Evolutionary conservation across 768 basidiomycete genomes (phyloP).

Genomic region (Pleurotus tuber-regium): DNA sequence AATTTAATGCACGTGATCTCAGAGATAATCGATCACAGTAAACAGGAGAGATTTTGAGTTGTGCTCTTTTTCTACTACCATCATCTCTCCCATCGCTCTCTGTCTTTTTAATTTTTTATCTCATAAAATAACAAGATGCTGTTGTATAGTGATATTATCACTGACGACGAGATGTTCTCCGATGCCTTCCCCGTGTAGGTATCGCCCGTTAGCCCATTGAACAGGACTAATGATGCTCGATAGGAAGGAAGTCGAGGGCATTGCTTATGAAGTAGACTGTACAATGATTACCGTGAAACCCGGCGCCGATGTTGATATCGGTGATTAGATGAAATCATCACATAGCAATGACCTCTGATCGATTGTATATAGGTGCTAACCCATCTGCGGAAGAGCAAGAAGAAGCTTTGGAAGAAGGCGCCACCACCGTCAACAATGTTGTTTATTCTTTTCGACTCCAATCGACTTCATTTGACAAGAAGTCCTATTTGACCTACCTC

Average conservation of each 20-base stretch:
- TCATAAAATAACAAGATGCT: conserved; percentile 49
- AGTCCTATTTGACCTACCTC: conserved; percentile 75
- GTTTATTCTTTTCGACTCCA: conserved; percentile 90
- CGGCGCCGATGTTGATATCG: conserved; percentile 86
- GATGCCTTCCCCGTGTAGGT: conserved; percentile 91
- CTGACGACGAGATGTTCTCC: conserved; percentile 89
- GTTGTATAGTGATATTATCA: conserved; percentile 70
- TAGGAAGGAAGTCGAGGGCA: conserved; percentile 76
- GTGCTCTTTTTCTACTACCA: conserved; percentile 12
- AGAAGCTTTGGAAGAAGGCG: conserved; percentile 80
- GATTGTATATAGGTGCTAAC: conserved; percentile 72
- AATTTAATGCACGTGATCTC: conserved; percentile 21
- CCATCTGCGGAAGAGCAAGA: conserved; percentile 86
- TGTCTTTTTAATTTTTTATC: conserved; percentile 14
- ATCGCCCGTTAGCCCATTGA: conserved; percentile 24
- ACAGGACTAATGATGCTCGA: conserved; percentile 12
- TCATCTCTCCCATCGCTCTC: conserved; percentile 20
- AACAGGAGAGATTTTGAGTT: conserved; percentile 17
- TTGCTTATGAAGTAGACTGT: conserved; percentile 90
- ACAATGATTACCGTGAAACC: conserved; percentile 62
- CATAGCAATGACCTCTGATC: neutral
- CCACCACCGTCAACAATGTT: conserved; percentile 82
- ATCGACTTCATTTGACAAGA: conserved; percentile 84
- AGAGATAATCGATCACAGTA: conserved; percentile 35
- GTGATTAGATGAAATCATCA: conserved; percentile 36